Evolutionary conservation across 2,329 filamentous ascomycete species (phyloP), one percentile per base, ranked within the genome.

Genomic region (Colletotrichum euphorbiae): DNA sequence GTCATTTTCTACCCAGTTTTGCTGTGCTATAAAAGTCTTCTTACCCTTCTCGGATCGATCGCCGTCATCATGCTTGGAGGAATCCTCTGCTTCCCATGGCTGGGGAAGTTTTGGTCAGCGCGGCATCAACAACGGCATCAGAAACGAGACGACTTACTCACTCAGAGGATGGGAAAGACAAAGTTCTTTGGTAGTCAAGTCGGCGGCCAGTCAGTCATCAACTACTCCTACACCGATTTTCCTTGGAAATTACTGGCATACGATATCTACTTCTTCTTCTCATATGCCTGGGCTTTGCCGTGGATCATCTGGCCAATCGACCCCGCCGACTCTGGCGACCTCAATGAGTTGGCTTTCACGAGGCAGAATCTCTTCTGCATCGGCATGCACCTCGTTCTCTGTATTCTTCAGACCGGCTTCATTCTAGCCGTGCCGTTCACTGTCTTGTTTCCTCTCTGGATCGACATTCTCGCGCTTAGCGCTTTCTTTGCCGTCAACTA

Each of bases 281-380:
- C 79, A 58, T 87, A 85, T 69, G 69, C 78, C 61, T 87, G 85
- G 84, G 83, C 85, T 3, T 75, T 91, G 19, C 89, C 89, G 2
- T 87, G 85, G 75, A 80, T 92, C 40, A 62, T 92, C n/a, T 80
- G 85, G 71, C 91, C 91, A 0, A 50, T 90, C 7, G 76, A 75
- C 13, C 84, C 89, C 1, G 80, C 80, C 61, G 81, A 82, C 46
- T 87, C 86, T 1, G 85, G 81, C 13, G 72, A 82, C 56, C 79
- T 91, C 52, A 89, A 90, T 72, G 92, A 94, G 79, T 80, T 93
- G 17, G 85, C 89, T 67, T 83, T 84, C 1, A 90, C 86, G 0
- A 67, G 73, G 13, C 75, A 78, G 48, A 93, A 93, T 71, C 38
- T 89, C 1, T 84, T 82, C 71, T 86, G 84, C 65, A 76, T 93